These are phyloP conservation scores for Alternaria angustiovoidea DNA, from an alignment of 2,329 filamentous ascomycete species.

Conservation along the genomic window DNA sequence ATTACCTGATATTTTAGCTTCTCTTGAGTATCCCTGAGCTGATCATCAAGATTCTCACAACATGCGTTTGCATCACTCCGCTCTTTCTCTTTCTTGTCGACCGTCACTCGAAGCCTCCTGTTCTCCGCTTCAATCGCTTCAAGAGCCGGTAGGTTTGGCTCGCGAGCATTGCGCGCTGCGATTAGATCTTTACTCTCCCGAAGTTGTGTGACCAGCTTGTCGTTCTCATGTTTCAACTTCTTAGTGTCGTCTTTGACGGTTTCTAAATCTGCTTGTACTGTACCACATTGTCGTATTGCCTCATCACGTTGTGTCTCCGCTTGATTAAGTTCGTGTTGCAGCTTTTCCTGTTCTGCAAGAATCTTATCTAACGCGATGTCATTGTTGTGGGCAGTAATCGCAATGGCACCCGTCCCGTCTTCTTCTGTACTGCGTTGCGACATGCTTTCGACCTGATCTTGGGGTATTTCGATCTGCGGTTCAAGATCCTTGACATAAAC, in stretches of 20 bases:
- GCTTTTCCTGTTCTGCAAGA: neutral
- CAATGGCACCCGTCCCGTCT: neutral
- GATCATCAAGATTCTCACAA: neutral
- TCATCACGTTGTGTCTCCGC: neutral
- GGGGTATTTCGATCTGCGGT: neutral
- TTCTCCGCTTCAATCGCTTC: neutral
- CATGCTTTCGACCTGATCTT: neutral
- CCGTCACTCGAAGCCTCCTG: neutral
- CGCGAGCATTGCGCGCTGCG: neutral
- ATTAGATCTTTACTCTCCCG: neutral
- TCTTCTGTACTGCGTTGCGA: neutral
- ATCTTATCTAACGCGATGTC: neutral
- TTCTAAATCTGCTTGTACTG: conserved; percentile 4
- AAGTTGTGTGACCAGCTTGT: neutral
- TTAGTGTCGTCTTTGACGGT: neutral
- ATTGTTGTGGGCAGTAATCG: neutral
- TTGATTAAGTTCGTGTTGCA: neutral
- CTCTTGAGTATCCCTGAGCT: neutral
- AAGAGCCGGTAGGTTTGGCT: neutral
- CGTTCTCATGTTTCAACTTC: neutral
- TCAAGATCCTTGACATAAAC: neutral
- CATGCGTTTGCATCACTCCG: neutral
- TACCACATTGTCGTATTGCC: neutral
- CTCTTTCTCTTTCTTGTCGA: neutral
- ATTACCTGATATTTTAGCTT: neutral